Evolutionary conservation across 345 rosid genomes (phyloP), one percentile per base, ranked within the genome.

Genomic region (Excoecaria agallocha): DNA sequence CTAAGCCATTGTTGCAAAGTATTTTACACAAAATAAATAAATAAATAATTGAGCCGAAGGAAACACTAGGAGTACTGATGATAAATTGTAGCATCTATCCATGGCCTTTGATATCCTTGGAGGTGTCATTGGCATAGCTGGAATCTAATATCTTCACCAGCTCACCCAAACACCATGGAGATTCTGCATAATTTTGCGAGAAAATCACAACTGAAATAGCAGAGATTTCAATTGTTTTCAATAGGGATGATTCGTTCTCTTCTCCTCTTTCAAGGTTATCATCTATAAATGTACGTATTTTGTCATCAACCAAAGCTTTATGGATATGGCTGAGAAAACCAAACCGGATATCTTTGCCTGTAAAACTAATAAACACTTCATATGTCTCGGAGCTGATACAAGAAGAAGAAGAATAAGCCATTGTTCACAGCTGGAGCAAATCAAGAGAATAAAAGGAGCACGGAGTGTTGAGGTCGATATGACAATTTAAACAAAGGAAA

Each of bases 111-210:
- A n/a, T n/a, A n/a, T n/a, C n/a, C n/a, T n/a, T n/a, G n/a, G n/a
- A n/a, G n/a, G n/a, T n/a, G n/a, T n/a, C n/a, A n/a, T n/a, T n/a
- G n/a, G n/a, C n/a, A n/a, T n/a, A n/a, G 57, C 55, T 12, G 54
- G 74, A 71, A 3, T 71, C 65, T 12, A 57, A 6, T 8, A 71
- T 71, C 55, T 57, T 71, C 66, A 56, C 74, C 2, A 71, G 74
- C 20, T 71, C 73, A 38, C 55, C 73, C 64, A 70, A 56, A 39
- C 73, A 70, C 73, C 73, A 70, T 1, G 51, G 63, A 57, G 74
- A 71, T 43, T 5, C 3, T 41, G 74, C 65, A 71, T 71, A 57
- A 19, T 56, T 57, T 56, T 58, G 20, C 1, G 74, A 58, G 74
- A 71, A 55, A 17, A 71, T 58, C 2, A 56, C 66, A 2, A 71